phyloP scores from a whole-genome alignment of 106 monocot species.

The Dendrobium chrysotoxum region DNA sequence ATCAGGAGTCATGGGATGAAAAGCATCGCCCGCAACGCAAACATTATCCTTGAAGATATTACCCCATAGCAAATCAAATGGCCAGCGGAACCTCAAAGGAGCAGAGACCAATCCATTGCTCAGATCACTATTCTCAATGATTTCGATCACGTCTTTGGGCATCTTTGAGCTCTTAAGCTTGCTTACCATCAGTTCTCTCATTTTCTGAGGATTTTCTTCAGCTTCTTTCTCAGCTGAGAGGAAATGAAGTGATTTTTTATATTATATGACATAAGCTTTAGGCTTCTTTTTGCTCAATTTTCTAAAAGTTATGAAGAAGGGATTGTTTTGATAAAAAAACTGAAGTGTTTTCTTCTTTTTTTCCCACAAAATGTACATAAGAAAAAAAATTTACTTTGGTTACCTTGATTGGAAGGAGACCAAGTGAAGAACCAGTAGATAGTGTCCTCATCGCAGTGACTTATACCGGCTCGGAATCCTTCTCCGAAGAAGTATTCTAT shows the following conservation, averaged over 20 bases:
- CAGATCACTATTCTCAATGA: constrained; percentile 40
- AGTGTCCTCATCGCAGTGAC: constrained; percentile 37
- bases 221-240: constrained; percentile 28
- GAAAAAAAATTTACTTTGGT: too few relatives aligned
- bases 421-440: constrained; percentile 77
- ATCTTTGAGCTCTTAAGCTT: constrained; percentile 28
- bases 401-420: constrained; percentile 31
- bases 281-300: background rate
- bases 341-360: too few relatives aligned
- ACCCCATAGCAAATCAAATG: constrained; percentile 39
- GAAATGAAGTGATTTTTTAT: background rate
- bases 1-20: constrained; percentile 88
- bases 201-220: constrained; percentile 15
- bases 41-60: constrained; percentile 40
- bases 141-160: constrained; percentile 24
- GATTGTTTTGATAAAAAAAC: too few relatives aligned
- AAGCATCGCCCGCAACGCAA: constrained; percentile 66
- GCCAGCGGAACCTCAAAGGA: constrained; percentile 45
- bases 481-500: constrained; percentile 29
- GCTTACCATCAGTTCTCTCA: constrained; percentile 24
- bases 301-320: background rate
- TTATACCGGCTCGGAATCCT: constrained; percentile 35
- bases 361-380: too few relatives aligned
- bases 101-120: constrained; percentile 34
- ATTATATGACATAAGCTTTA: background rate